These are phyloP conservation scores for Ceratocystis colombiana DNA, from an alignment of 2,329 filamentous ascomycete species.

Conservation along the genomic window DNA sequence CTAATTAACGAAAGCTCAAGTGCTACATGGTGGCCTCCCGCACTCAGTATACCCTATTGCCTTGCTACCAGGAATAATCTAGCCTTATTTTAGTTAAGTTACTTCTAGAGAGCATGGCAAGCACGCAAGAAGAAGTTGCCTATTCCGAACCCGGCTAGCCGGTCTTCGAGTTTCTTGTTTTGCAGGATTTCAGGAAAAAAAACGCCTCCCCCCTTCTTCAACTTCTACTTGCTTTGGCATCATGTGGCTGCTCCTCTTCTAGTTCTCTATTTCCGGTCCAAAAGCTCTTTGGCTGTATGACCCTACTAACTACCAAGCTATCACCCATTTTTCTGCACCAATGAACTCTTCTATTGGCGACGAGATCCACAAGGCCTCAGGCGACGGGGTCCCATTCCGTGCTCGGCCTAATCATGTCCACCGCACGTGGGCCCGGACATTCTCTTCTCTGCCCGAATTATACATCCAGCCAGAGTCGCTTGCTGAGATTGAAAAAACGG, in stretches of 20 bases:
- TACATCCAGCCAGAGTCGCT: slow-evolving; percentile 77
- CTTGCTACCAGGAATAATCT: background rate
- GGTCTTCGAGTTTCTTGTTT: background rate
- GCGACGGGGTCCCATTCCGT: slow-evolving; percentile 55
- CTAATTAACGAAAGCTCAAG: no score
- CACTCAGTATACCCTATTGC: no score
- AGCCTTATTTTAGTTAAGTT: background rate
- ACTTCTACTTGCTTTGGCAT: background rate
- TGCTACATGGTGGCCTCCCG: no score
- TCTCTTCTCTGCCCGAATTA: slow-evolving; percentile 78
- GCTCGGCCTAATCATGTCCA: slow-evolving; percentile 63
- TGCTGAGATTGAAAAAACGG: slow-evolving; percentile 70
- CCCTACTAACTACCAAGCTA: background rate
- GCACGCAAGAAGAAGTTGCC: background rate
- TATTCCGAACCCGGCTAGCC: slow-evolving; percentile 3
- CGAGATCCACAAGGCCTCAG: slow-evolving; percentile 24
- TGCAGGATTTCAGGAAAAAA: background rate
- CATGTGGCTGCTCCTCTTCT: background rate
- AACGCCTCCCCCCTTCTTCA: background rate
- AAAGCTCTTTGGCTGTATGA: background rate
- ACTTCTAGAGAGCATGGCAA: background rate
- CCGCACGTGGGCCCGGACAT: slow-evolving; percentile 91
- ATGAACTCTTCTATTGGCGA: slow-evolving; percentile 21
- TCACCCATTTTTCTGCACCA: background rate
- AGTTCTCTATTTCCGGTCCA: background rate